phyloP scores from a whole-genome alignment of 2,329 filamentous ascomycete genomes.

The Dothideomycetidae sp. region DNA sequence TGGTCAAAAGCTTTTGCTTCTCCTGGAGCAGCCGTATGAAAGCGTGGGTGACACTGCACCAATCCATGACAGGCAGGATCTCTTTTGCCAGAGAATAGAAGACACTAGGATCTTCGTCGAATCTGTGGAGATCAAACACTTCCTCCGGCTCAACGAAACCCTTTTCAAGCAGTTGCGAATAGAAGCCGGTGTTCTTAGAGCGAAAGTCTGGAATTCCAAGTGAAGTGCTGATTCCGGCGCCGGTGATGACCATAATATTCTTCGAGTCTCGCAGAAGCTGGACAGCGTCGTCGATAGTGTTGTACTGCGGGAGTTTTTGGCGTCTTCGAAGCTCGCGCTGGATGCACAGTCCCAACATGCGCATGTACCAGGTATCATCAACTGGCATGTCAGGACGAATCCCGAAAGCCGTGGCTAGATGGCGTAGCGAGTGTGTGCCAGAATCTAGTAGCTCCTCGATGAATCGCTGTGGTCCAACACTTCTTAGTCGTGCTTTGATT shows the following conservation, averaged over 20 bases:
- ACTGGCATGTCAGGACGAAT: conserved; percentile 55
- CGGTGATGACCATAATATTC: conserved; percentile 88
- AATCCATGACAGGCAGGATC: conserved; percentile 64
- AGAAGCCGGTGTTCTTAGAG: conserved; percentile 83
- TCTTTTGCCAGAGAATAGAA: conserved; percentile 89
- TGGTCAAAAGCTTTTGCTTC: conserved; percentile 78
- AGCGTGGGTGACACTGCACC: conserved; percentile 77
- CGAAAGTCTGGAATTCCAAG: conserved; percentile 95
- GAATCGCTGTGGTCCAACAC: conserved; percentile 65
- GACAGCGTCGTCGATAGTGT: conserved; percentile 78
- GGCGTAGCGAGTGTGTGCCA: conserved; percentile 60
- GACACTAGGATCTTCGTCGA: conserved; percentile 66
- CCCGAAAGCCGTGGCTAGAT: conserved; percentile 74
- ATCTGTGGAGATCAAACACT: conserved; percentile 82
- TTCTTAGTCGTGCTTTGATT: conserved; percentile 41
- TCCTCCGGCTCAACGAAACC: conserved; percentile 78
- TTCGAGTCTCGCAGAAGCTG: conserved; percentile 54
- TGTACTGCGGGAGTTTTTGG: conserved; percentile 64
- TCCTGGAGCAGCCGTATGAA: conserved; percentile 86
- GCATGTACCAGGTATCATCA: conserved; percentile 59
- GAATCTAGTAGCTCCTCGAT: conserved; percentile 55
- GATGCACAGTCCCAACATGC: conserved; percentile 61
- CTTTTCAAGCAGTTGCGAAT: conserved; percentile 66
- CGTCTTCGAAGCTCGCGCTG: conserved; percentile 69
- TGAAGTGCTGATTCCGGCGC: conserved; percentile 91